Conservation (phyloP, 352 stramenopile species). For the Phytophthora niederhauseri region DNA sequence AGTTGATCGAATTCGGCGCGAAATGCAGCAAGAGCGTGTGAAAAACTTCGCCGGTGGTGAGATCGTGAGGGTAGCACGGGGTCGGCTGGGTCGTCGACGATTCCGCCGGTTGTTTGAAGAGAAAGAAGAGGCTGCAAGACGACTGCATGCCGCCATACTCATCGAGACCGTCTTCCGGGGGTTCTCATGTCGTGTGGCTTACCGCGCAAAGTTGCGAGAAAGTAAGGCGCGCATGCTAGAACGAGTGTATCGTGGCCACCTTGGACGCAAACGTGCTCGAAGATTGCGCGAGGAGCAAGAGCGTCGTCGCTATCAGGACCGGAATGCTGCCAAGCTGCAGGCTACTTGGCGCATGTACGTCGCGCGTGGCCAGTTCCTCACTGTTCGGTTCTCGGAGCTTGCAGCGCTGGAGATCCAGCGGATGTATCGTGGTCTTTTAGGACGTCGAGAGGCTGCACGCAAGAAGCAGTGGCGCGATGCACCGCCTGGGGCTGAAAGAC, state of each 20-base stretch:
- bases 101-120: slow-evolving; percentile 39
- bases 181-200: slow-evolving; percentile 58
- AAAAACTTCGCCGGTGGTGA: slow-evolving; percentile 57
- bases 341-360: slow-evolving; percentile 90
- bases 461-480: slow-evolving; percentile 91
- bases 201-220: slow-evolving; percentile 43
- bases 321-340: slow-evolving; percentile 82
- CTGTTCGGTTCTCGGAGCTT: slow-evolving; percentile 63
- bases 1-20: slow-evolving; percentile 40
- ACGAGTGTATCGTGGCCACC: slow-evolving; percentile 74
- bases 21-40: slow-evolving; percentile 49
- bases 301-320: slow-evolving; percentile 52
- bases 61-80: slow-evolving; percentile 69
- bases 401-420: slow-evolving; percentile 92
- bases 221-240: slow-evolving; percentile 63
- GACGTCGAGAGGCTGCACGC: slow-evolving; percentile 58
- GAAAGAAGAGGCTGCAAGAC: slow-evolving; percentile 25
- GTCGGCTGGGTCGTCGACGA: slow-evolving; percentile 60
- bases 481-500: slow-evolving; percentile 85
- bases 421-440: slow-evolving; percentile 87
- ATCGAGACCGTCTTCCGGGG: slow-evolving; percentile 82
- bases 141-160: slow-evolving; percentile 36
- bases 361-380: slow-evolving; percentile 69
- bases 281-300: slow-evolving; percentile 48
- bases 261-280: slow-evolving; percentile 48